Conservation (phyloP, 1,139 yeast species). For the Scheffersomyces lignicola region DNA sequence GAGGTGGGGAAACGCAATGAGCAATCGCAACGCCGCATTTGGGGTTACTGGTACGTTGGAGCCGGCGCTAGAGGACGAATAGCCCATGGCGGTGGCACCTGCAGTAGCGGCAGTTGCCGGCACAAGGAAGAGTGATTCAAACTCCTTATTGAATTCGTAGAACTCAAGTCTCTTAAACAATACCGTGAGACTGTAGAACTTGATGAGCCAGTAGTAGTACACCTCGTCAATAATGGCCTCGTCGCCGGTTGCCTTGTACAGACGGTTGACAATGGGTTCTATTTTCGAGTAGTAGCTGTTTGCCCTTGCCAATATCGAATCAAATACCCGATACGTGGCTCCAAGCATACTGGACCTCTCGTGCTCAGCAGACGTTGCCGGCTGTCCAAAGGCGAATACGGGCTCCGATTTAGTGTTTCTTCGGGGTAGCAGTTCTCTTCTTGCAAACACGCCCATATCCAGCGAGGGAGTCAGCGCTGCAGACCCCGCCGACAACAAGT, state of each 20-base stretch:
- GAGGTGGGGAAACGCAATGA: constrained; percentile 12
- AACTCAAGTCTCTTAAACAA: constrained; percentile 27
- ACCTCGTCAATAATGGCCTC: constrained; percentile 15
- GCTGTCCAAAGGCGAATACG: no score
- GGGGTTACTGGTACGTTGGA: background rate
- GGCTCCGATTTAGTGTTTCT: no score
- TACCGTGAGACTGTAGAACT: constrained; percentile 22
- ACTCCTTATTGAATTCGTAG: constrained; percentile 23
- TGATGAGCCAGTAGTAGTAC: constrained; percentile 22
- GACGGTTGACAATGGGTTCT: constrained; percentile 13
- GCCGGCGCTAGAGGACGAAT: constrained; percentile 6
- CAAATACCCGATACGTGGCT: constrained; percentile 17
- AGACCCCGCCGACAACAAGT: no score
- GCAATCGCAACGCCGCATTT: constrained; percentile 2
- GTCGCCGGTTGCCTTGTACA: constrained; percentile 8
- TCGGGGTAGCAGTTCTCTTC: no score
- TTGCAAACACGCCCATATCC: no score
- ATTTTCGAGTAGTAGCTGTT: constrained; percentile 23
- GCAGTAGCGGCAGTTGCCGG: constrained; percentile 4
- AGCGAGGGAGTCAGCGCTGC: no score
- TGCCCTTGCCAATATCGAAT: constrained; percentile 21
- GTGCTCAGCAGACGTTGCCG: no score
- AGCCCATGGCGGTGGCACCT: constrained; percentile 7
- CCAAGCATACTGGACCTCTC: constrained; percentile 9
- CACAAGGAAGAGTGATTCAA: constrained; percentile 16